These are phyloP conservation scores for Hypocreales sp. DNA, from an alignment of 2,329 filamentous ascomycete species.

Conservation along the genomic window DNA sequence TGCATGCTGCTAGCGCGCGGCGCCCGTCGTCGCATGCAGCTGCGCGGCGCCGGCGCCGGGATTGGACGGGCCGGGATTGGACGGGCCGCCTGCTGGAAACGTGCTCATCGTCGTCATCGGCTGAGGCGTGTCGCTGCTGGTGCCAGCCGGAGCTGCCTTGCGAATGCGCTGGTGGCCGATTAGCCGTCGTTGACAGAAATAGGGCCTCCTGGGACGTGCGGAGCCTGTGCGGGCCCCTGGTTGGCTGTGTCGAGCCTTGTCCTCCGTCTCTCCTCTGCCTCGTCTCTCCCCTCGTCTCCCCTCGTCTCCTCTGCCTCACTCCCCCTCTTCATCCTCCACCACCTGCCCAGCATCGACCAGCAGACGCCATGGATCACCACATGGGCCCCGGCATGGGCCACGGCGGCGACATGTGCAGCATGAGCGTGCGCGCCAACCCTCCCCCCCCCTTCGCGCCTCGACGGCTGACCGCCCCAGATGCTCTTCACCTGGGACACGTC, in stretches of 20 bases:
- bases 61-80: no score
- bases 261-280: not conserved
- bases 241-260: no score
- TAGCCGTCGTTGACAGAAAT: no score
- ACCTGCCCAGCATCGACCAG: not conserved
- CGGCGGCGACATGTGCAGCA: conserved; percentile 54
- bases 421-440: conserved; percentile 59
- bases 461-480: conserved; percentile 45
- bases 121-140: not conserved
- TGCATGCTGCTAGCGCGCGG: no score
- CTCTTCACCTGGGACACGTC: conserved; percentile 92
- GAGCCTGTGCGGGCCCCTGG: no score
- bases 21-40: no score
- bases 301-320: no score
- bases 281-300: not conserved
- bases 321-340: not conserved
- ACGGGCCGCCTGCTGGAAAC: no score
- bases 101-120: not conserved
- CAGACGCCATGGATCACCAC: conserved; percentile 5
- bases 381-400: conserved; percentile 33
- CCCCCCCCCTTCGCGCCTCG: not conserved
- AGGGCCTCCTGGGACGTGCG: no score
- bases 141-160: no score
- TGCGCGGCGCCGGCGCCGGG: no score
- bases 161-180: no score